Base-by-base conservation (phyloP, 2,329 filamentous ascomycete species). In the Pleomassaria siparia region DNA sequence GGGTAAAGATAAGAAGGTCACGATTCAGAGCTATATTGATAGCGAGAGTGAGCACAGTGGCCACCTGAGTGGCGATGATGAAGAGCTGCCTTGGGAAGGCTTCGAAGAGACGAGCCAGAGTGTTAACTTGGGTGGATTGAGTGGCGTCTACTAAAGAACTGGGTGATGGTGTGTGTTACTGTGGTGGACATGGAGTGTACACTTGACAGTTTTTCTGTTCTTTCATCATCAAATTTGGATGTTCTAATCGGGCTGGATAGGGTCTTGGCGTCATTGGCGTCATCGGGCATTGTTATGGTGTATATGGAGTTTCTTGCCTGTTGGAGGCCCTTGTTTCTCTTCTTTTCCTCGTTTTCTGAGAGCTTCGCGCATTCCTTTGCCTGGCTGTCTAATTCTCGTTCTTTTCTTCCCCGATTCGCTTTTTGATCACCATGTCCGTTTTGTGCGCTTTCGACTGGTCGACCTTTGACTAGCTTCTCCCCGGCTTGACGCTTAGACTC, bases 81-180 rank as follows among this genome's bases (percentile, higher is more conserved):
- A 70, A 12, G 68, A 70, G 43, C 53, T 72, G 51, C 70, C 70
- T 0, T 72, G 69, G 69, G 68, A 72, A 29, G 70, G 70, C 0
- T 70, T 72, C 40, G 67, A 65, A 22, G 67, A 68, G 11, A 54
- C 54, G 11, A 56, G 46, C 25, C 36, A 49, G 30, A 47, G 25
- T 43, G 20, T 51, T 9, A 40, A 49, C 20, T 36, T 48, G 13
- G 28, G n/a, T 21, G 44, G 36, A 3, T 12, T 49, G 35, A 26
- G 26, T 18, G 30, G 30, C 37, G 44, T 46, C 9, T 46, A 43
- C 21, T 50, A 46, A 36, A 35, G 15, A n/a, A n/a, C 9, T 32
- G 5, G 9, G 6, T 20, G 26, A 30, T 15, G 40, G 24, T 39
- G 25, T 13, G 29, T 30, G 15, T 30, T 30, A 30, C 6, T 36